A percentile compares a stretch with the other conserved stretches of the same genome.
These are phyloP conservation scores for Eimeria sp. DNA, from an alignment of 169 alveolate species.

Conservation along the genomic window DNA sequence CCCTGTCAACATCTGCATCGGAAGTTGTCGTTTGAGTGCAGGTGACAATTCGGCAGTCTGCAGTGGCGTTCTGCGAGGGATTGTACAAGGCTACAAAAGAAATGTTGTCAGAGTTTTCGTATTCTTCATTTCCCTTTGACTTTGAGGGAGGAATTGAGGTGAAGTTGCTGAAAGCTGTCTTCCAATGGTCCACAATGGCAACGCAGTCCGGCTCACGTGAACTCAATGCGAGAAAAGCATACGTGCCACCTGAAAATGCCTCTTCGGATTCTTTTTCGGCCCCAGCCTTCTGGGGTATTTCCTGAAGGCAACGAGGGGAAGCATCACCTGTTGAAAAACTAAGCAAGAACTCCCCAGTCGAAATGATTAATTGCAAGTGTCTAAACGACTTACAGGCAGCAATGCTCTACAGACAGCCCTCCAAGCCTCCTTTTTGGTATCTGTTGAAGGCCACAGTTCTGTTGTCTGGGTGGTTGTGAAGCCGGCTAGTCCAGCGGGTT, in stretches of 20 bases:
- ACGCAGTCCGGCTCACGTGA: not conserved
- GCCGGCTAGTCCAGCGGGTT: not conserved
- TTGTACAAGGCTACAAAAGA: constrained; percentile 42
- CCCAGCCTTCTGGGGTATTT: not conserved
- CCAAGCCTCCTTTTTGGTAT: not conserved
- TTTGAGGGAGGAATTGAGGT: not conserved
- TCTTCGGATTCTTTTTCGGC: not conserved
- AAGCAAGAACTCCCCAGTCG: not conserved
- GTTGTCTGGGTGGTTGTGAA: not conserved
- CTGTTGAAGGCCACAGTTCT: not conserved
- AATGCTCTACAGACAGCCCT: not conserved
- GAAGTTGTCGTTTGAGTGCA: constrained; percentile 16
- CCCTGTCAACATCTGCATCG: not conserved
- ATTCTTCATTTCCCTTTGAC: not conserved
- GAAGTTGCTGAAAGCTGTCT: constrained; percentile 19
- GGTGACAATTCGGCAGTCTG: constrained; percentile 35
- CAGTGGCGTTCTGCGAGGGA: constrained; percentile 7
- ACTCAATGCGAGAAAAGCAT: not conserved
- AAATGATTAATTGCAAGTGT: not conserved
- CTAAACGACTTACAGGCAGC: not conserved
- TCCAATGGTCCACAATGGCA: constrained; percentile 12
- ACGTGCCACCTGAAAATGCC: not conserved
- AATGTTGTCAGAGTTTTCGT: not conserved
- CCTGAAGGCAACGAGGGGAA: not conserved
- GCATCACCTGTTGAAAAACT: not conserved